These are phyloP conservation scores for Thyridium curvatum DNA, from an alignment of 2,329 filamentous ascomycete genomes.

Conservation along the genomic window DNA sequence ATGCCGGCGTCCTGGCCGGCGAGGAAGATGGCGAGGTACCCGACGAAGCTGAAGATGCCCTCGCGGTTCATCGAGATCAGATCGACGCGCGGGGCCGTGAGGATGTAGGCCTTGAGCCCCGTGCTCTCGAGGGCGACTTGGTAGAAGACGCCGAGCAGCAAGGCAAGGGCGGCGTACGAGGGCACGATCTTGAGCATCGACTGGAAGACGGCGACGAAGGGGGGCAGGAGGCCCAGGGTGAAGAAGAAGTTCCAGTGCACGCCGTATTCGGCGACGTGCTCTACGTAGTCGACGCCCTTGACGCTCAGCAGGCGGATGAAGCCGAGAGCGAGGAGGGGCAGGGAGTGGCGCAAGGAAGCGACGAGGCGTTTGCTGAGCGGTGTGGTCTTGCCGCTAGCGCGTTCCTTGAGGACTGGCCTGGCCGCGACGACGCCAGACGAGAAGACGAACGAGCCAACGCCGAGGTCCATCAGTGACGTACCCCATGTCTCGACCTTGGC, in stretches of 20 bases:
- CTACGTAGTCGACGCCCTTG: conserved; percentile 91
- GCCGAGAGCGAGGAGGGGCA: conserved; percentile 77
- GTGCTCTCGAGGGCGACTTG: conserved; percentile 72
- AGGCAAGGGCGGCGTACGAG: conserved; percentile 69
- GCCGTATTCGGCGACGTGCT: conserved; percentile 95
- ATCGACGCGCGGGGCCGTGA: conserved; percentile 72
- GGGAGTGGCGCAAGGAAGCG: conserved; percentile 67
- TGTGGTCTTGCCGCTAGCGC: conserved; percentile 40
- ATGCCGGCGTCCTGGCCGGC: conserved; percentile 80
- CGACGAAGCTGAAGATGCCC: conserved; percentile 89
- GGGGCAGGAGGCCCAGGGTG: conserved; percentile 81
- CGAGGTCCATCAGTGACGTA: conserved; percentile 97
- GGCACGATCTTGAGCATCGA: conserved; percentile 63
- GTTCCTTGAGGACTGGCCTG: conserved; percentile 68
- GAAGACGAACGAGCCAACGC: conserved; percentile 96
- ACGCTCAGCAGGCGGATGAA: conserved; percentile 78
- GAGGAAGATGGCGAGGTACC: conserved; percentile 92
- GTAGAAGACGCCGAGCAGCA: conserved; percentile 64
- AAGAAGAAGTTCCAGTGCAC: conserved; percentile 99
- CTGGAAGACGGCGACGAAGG: conserved; percentile 81
- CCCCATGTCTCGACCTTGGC: conserved; percentile 99
- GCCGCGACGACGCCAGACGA: conserved; percentile 88
- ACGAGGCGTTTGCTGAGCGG: conserved; percentile 53
- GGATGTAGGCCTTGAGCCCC: conserved; percentile 71
- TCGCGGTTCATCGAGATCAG: conserved; percentile 88